Percentiles rank a stretch among this genome's conserved stretches.
Conservation (phyloP, 257 asterid genomes). For the Nicotiana tomentosiformis region DNA sequence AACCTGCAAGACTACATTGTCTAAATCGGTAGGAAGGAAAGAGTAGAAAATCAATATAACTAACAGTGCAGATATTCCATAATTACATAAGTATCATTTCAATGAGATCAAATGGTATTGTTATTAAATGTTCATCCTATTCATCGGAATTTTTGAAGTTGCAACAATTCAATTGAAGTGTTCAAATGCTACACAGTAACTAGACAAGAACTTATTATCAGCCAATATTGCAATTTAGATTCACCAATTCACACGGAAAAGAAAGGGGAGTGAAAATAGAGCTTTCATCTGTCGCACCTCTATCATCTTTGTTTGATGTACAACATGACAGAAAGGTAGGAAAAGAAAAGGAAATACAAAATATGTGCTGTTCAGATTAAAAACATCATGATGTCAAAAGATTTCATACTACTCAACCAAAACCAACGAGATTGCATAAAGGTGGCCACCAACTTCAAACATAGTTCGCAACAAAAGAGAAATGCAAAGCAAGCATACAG, state of each 20-base stretch:
- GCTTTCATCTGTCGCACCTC: not conserved
- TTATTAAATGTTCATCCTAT: not conserved
- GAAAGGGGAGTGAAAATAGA: not conserved
- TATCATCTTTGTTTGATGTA: not conserved
- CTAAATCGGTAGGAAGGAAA: not conserved
- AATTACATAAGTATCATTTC: not conserved
- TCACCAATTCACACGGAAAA: not conserved
- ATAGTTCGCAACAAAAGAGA: not conserved
- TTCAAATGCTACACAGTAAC: not conserved
- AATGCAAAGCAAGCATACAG: not conserved
- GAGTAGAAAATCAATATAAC: not conserved
- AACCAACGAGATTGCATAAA: not conserved
- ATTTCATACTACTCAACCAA: not conserved
- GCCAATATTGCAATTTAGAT: not conserved
- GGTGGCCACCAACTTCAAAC: not conserved
- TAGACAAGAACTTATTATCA: not conserved
- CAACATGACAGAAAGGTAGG: not conserved
- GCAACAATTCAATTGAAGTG: not conserved
- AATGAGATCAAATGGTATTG: not conserved
- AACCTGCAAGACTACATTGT: slow-evolving; percentile 43
- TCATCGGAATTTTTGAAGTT: not conserved
- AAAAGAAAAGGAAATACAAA: not conserved
- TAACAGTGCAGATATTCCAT: not conserved
- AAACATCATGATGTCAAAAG: not conserved
- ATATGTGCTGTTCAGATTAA: not conserved